Conservation (phyloP, 202 grass and related monocot genomes). For the Schoenoplectus tabernaemontani region DNA sequence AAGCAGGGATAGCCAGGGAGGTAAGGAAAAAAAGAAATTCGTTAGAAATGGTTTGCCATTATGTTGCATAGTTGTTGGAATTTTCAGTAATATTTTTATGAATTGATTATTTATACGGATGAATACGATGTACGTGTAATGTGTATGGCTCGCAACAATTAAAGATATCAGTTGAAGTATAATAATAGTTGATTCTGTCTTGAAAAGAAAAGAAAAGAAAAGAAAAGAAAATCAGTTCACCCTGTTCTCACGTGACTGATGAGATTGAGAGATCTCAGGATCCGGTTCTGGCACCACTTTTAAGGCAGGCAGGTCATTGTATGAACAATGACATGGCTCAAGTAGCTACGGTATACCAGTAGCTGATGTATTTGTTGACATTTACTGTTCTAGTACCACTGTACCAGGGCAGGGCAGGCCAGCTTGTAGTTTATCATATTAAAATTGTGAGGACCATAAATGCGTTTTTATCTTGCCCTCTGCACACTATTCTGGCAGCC, state of each 20-base stretch:
- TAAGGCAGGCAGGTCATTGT: too few species aligned
- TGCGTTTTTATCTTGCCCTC: neutral
- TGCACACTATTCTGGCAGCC: neutral
- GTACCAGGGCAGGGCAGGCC: neutral
- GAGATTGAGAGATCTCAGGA: too few species aligned
- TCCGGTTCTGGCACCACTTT: too few species aligned
- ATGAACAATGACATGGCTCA: too few species aligned
- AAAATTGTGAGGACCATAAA: neutral
- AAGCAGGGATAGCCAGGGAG: slow-evolving; percentile 1
- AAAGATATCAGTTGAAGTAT: neutral
- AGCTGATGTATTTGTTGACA: too few species aligned
- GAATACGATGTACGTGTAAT: neutral
- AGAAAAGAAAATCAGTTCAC: too few species aligned
- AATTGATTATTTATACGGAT: slow-evolving; percentile 7
- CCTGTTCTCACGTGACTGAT: too few species aligned
- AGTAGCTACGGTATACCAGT: too few species aligned
- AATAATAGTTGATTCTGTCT: too few species aligned
- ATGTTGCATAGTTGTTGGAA: too few species aligned
- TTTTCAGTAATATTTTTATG: too few species aligned
- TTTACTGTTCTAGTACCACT: neutral
- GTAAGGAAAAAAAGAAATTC: neutral
- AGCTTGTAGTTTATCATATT: neutral
- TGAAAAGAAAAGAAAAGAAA: too few species aligned
- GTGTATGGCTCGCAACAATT: slow-evolving; percentile 7
- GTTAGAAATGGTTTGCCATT: slow-evolving; percentile 10